Evolutionary conservation across 2,329 filamentous ascomycete genomes (phyloP).

Genomic region (Lojkania enalia): DNA sequence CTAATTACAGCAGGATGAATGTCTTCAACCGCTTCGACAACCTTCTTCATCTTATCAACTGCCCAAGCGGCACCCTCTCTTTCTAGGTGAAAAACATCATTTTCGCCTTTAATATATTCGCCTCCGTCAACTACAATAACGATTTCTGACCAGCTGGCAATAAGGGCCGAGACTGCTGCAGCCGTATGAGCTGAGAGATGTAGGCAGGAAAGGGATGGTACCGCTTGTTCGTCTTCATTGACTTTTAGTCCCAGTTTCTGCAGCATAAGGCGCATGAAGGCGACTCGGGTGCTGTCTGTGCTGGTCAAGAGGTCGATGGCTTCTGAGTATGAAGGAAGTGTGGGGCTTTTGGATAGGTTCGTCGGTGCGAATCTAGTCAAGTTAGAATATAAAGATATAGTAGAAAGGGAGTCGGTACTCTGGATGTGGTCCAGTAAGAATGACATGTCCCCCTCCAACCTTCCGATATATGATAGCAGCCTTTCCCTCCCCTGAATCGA

Average conservation of each 20-base stretch:
- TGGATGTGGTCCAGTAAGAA: constrained; percentile 88
- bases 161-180: constrained; percentile 66
- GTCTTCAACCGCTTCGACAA: constrained; percentile 35
- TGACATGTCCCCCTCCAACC: constrained; percentile 75
- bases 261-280: constrained; percentile 80
- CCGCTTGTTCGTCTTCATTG: constrained; percentile 66
- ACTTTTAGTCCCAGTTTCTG: constrained; percentile 80
- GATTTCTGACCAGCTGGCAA: constrained; percentile 68
- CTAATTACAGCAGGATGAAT: constrained; percentile 27
- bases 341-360: constrained; percentile 71
- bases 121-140: constrained; percentile 66
- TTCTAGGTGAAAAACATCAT: constrained; percentile 80
- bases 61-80: constrained; percentile 58
- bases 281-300: constrained; percentile 70
- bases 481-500: constrained; percentile 71
- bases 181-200: constrained; percentile 75
- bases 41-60: constrained; percentile 37
- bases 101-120: constrained; percentile 76
- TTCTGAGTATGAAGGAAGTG: constrained; percentile 69
- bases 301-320: constrained; percentile 68
- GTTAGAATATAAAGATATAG: constrained; percentile 11
- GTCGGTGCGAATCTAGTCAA: constrained; percentile 72
- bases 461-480: constrained; percentile 84
- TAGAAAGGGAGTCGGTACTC: constrained; percentile 64
- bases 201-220: constrained; percentile 79